Conservation (phyloP, 148 eudicot genomes). For the Chenopodium album region DNA sequence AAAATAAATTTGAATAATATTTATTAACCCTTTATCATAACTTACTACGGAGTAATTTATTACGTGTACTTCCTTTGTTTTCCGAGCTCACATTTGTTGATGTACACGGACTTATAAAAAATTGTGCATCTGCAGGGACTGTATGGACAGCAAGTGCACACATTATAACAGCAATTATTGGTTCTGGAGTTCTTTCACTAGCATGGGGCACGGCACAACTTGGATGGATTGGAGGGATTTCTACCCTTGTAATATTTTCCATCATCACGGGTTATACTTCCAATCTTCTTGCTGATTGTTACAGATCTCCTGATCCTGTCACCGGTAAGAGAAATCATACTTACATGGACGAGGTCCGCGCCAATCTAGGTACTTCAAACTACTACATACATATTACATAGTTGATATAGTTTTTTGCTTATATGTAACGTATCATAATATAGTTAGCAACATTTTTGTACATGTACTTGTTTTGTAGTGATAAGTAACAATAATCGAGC, state of each 20-base stretch:
- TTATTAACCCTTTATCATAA: too few relatives aligned
- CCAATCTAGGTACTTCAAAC: slow-evolving; percentile 42
- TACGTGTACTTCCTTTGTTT: too few relatives aligned
- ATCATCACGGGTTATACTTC: slow-evolving; percentile 57
- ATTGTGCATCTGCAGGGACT: slow-evolving; percentile 37
- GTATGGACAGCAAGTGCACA: slow-evolving; percentile 69
- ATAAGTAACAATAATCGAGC: background rate
- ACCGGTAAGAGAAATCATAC: slow-evolving; percentile 60
- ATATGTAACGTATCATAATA: background rate
- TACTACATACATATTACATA: too few relatives aligned
- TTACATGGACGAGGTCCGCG: slow-evolving; percentile 55
- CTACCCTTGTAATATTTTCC: slow-evolving; percentile 46
- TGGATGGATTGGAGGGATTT: slow-evolving; percentile 68
- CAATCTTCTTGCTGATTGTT: slow-evolving; percentile 61
- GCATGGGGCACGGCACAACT: slow-evolving; percentile 79
- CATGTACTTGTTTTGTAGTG: background rate
- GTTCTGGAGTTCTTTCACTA: slow-evolving; percentile 69
- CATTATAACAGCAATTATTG: slow-evolving; percentile 69
- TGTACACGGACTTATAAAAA: background rate
- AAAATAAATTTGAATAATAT: too few relatives aligned
- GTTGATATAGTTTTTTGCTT: too few relatives aligned
- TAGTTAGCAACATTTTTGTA: background rate
- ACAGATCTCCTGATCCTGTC: slow-evolving; percentile 47
- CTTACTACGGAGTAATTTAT: too few relatives aligned
- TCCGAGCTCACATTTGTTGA: too few relatives aligned